Evolutionary conservation across 805 yeast species (phyloP), one percentile per base, ranked within the genome.

Genomic region (Candida railenensis): DNA sequence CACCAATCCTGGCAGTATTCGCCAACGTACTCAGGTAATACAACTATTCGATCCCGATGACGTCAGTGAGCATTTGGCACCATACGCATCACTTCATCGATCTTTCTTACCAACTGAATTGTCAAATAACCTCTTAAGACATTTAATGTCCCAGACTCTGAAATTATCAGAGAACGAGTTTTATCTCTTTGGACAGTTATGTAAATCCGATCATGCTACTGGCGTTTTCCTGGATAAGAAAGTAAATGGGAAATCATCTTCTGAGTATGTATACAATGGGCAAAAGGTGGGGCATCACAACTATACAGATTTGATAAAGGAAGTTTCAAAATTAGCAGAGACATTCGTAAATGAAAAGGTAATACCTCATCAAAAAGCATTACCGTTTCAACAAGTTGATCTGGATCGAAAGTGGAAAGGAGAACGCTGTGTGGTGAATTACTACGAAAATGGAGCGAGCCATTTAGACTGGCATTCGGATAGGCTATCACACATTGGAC

Each of bases 391-490:
- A 51, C 50, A 53, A 22, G 52, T 51, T 5, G 56, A 56, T 7
- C 40, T 44, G 5, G 22, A 14, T 5, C n/a, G 25, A 11, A 16
- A 37, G 18, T 85, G 90, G 90, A 53, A 53, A 2, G 79, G 80
- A 14, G 76, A 77, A 45, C 61, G 78, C 11, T 80, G 82, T 19
- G 71, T 85, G 3, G 77, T 78, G 16, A 87, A 87, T 53, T 65
- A 69, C 44, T 87, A 81, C 61, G 76, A 73, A 4, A 63, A 67
- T 3, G 70, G 76, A 7, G 63, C 68, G 3, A 77, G 77, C 48
- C 70, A 80, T 49, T 72, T 87, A 28, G 89, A 85, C 42, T 86
- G 83, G 80, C 95, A 87, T 59, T 82, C 90, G 2, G 96, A 87
- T 61, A 76, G 87, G 47, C 60, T 87, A 50, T 82, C 89, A 0